Evolutionary conservation across 768 basidiomycete genomes (phyloP), one percentile per base, ranked within the genome.

Genomic region (Scleroderma bovista): DNA sequence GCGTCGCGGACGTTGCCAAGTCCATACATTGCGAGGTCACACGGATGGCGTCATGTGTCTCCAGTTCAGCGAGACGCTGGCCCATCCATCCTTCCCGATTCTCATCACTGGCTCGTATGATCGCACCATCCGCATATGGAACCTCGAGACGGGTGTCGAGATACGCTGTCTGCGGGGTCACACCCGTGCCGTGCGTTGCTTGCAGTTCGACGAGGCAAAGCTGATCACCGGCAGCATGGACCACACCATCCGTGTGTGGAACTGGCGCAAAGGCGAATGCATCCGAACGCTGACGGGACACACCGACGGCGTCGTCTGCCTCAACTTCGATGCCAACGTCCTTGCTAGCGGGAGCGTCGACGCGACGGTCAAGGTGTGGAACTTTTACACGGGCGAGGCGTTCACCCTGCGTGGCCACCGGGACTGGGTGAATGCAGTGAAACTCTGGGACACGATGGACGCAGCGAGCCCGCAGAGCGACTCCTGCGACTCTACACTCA

Each of bases 91-190:
- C 8, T 96, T 93, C 61, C 93, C 95, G 6, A 83, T 99, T 54
- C 84, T 99, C 47, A 93, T 99, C 74, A 95, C 96, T 2, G 96
- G 96, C 23, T 96, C 93, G 2, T 98, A 96, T 68, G 96, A 99
- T 62, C 84, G 89, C 58, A 96, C 93, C 3, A 83, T 85, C 5
- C 83, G 94, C 17, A 84, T 99, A 6, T 99, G 96, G 96, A 96
- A 98, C 63, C 78, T 98, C 46, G 94, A 97, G 68, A 90, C 87
- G 0, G 95, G 93, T 17, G 72, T 78, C 44, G 85, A 89, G 63
- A 74, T 97, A 26, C 86, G 83, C 47, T 85, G 85, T 60, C 76
- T 99, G 43, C 80, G 78, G 36, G 96, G 96, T 13, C 96, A 99
- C 61, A 89, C 89, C 3, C 79, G 94, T 20, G 93, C 87, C n/a